These are phyloP conservation scores for Elaeis guineensis DNA, from an alignment of 176 grass and related monocot species.

Conservation along the genomic window DNA sequence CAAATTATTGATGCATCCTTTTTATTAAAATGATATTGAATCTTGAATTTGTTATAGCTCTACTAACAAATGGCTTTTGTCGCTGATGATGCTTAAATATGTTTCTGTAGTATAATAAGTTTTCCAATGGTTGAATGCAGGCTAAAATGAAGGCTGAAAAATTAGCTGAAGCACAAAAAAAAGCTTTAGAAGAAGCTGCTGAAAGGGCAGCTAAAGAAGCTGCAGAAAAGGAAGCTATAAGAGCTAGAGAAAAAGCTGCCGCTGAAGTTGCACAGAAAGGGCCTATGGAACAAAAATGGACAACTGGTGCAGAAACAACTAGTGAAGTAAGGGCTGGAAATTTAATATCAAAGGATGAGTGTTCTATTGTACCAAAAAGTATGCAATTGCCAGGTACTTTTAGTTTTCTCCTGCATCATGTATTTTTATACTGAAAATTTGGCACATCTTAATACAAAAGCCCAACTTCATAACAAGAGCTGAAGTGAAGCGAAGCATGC, in stretches of 20 bases:
- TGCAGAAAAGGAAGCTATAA: slow-evolving; percentile 58
- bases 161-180: slow-evolving; percentile 55
- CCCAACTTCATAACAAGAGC: too few relatives aligned
- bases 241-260: slow-evolving; percentile 31
- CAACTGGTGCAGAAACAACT: too few relatives aligned
- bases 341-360: background rate
- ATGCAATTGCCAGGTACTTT: background rate
- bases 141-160: slow-evolving; percentile 62
- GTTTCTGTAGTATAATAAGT: too few relatives aligned
- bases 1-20: too few relatives aligned
- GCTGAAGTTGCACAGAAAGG: slow-evolving; percentile 22
- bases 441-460: too few relatives aligned
- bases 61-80: too few relatives aligned
- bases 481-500: too few relatives aligned
- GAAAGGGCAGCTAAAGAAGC: slow-evolving; percentile 46
- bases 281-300: background rate
- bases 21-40: too few relatives aligned
- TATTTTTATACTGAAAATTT: background rate
- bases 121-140: slow-evolving; percentile 15
- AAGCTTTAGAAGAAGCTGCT: slow-evolving; percentile 41
- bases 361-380: background rate
- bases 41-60: too few relatives aligned
- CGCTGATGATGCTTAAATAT: too few relatives aligned
- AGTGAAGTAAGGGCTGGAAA: background rate
- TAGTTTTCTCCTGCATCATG: background rate